These are phyloP conservation scores for Oehlia diaphana DNA, from an alignment of 192 early-diverging fungal species.

Conservation along the genomic window DNA sequence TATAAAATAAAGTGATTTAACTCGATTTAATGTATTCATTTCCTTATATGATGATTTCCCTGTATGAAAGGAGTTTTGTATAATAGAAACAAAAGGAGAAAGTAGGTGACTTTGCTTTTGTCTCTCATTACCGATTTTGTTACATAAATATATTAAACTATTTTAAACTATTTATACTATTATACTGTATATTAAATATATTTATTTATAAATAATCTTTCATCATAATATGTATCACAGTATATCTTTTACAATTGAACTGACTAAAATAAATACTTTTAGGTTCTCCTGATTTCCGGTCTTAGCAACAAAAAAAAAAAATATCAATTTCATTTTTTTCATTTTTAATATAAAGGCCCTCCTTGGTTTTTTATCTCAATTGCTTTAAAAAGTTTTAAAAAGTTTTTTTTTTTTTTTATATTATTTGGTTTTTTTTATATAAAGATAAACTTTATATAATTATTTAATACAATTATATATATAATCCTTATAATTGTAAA, in stretches of 20 bases:
- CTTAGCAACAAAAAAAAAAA: neutral
- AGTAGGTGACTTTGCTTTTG: neutral
- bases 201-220: neutral
- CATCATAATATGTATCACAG: neutral
- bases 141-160: neutral
- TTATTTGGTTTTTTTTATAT: no score
- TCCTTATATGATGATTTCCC: neutral
- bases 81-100: neutral
- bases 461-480: no score
- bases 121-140: neutral
- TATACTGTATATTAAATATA: no score
- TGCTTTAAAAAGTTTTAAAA: neutral
- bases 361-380: no score
- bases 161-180: neutral
- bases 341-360: neutral
- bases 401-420: neutral
- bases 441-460: no score
- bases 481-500: no score
- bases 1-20: neutral
- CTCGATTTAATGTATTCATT: neutral
- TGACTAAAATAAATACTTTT: neutral
- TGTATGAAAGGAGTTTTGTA: neutral
- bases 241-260: neutral
- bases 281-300: neutral
- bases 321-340: neutral